A percentile compares a stretch with the other conserved stretches of the same genome.
Conservation (phyloP, 306 rosid species). For the Corylus americana region DNA sequence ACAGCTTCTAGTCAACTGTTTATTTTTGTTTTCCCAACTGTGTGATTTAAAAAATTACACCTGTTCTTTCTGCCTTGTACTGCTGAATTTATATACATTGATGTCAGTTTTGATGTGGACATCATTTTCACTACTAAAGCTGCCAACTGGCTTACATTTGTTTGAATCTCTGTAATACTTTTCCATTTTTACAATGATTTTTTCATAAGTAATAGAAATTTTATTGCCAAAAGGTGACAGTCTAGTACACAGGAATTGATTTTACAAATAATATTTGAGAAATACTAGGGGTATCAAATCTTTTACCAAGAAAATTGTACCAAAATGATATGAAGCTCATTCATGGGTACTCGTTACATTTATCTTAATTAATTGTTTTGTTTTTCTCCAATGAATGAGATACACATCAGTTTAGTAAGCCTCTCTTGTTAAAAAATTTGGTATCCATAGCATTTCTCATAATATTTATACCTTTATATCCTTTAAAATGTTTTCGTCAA, state of each 20-base stretch:
- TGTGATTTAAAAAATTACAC: neutral
- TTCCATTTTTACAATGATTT: neutral
- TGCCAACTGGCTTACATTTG: conserved; percentile 16
- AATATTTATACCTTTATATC: conserved; percentile 1
- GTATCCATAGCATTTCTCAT: neutral
- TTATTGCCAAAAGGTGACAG: neutral
- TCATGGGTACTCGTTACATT: too few relatives aligned
- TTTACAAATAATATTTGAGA: too few relatives aligned
- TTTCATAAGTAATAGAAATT: neutral
- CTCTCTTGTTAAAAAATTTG: too few relatives aligned
- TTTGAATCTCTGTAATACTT: neutral
- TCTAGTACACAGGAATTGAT: neutral
- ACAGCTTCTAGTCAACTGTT: conserved; percentile 7
- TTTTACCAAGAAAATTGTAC: too few relatives aligned
- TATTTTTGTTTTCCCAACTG: neutral
- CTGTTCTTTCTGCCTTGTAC: neutral
- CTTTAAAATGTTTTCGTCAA: neutral
- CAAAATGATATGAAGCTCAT: too few relatives aligned
- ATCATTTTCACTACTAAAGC: neutral
- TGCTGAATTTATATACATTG: neutral
- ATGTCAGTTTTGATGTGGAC: neutral
- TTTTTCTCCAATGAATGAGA: too few relatives aligned
- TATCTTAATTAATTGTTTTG: too few relatives aligned
- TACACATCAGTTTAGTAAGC: too few relatives aligned
- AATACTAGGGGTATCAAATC: too few relatives aligned